phyloP scores from a whole-genome alignment of 1,139 yeast species.

The Tardiomyces blankii region DNA sequence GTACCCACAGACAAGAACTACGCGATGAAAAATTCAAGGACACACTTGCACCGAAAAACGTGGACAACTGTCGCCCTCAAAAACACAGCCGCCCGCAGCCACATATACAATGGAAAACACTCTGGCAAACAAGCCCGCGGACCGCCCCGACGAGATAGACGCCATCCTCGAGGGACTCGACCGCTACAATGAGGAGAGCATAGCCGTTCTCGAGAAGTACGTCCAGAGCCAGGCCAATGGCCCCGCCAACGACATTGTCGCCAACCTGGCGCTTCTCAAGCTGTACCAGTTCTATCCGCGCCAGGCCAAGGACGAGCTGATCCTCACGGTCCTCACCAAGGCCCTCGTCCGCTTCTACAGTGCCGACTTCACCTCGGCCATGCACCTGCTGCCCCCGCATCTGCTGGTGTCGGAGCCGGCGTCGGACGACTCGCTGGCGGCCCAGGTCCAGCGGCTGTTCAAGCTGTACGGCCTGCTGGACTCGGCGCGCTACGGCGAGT shows the following conservation, averaged over 20 bases:
- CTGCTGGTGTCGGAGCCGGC: slow-evolving; percentile 18
- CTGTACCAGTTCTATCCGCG: slow-evolving; percentile 31
- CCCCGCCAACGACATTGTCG: slow-evolving; percentile 29
- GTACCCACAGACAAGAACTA: neutral
- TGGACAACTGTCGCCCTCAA: neutral
- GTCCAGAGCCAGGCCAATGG: slow-evolving; percentile 29
- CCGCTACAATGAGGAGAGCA: slow-evolving; percentile 35
- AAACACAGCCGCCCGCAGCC: too few species aligned
- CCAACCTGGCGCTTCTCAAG: slow-evolving; percentile 37
- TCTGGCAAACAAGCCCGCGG: slow-evolving; percentile 21
- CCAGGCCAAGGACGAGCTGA: slow-evolving; percentile 28
- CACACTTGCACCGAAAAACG: neutral
- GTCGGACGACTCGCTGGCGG: slow-evolving; percentile 20
- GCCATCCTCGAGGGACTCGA: slow-evolving; percentile 30
- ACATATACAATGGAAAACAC: slow-evolving; percentile 21
- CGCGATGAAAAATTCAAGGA: neutral
- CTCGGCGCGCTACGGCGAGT: slow-evolving; percentile 26
- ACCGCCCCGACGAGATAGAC: slow-evolving; percentile 30
- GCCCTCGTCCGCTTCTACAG: slow-evolving; percentile 33
- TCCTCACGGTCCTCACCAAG: slow-evolving; percentile 30
- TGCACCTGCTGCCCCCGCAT: slow-evolving; percentile 35
- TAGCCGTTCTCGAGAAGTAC: slow-evolving; percentile 33
- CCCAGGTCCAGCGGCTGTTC: slow-evolving; percentile 28
- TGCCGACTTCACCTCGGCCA: slow-evolving; percentile 33
- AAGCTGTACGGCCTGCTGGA: slow-evolving; percentile 28